Percentiles rank a stretch among this genome's conserved stretches.
phyloP scores from a whole-genome alignment of 176 grass and related monocot genomes.

The Carex kokanica region DNA sequence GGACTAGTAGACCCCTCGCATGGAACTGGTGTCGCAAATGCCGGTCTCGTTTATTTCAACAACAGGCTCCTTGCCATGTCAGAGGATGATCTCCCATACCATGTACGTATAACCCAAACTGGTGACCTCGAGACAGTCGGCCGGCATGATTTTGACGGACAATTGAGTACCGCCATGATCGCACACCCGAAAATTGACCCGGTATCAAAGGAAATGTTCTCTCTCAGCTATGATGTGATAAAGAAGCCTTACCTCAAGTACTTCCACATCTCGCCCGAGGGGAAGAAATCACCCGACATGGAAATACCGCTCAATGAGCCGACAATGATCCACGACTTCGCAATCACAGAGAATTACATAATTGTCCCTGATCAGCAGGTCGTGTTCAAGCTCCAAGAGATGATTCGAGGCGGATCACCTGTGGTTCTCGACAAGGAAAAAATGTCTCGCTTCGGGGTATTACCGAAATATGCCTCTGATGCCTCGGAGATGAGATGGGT shows the following conservation, averaged over 20 bases:
- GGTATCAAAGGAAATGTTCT: conserved; percentile 53
- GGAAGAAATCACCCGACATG: conserved; percentile 57
- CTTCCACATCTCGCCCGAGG: conserved; percentile 60
- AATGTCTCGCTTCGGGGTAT: conserved; percentile 65
- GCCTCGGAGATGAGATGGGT: conserved; percentile 73
- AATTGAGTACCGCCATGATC: conserved; percentile 61
- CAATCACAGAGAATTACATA: conserved; percentile 75
- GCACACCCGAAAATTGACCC: conserved; percentile 87
- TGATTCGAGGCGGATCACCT: conserved; percentile 75
- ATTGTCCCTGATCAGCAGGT: conserved; percentile 88
- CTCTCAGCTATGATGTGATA: conserved; percentile 85
- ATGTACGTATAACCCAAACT: conserved; percentile 40
- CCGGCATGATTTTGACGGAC: conserved; percentile 64
- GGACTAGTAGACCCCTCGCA: conserved; percentile 52
- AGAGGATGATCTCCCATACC: conserved; percentile 90
- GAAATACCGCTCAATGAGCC: conserved; percentile 71
- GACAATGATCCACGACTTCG: conserved; percentile 97
- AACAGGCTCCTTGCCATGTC: conserved; percentile 90
- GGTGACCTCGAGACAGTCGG: conserved; percentile 60
- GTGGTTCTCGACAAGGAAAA: conserved; percentile 67
- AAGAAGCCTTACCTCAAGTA: conserved; percentile 64
- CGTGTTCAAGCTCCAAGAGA: conserved; percentile 79
- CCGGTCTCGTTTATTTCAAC: conserved; percentile 76
- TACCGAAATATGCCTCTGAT: conserved; percentile 58
- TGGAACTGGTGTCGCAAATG: conserved; percentile 87